Conservation (phyloP, 1,284 basidiomycete species). For the Sporisorium graminicola region DNA sequence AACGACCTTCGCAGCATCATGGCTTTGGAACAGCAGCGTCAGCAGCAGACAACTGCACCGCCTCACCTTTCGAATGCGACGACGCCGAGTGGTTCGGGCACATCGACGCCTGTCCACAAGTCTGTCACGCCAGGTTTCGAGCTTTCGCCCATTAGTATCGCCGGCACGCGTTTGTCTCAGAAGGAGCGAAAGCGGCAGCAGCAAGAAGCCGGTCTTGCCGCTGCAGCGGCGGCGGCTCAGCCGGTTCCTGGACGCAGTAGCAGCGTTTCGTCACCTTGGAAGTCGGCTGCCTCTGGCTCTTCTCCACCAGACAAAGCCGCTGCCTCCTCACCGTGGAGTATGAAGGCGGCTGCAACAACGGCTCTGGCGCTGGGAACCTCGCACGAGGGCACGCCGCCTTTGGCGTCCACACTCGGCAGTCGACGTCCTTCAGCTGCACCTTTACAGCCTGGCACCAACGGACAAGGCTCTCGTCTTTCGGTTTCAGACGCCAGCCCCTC, state of each 20-base stretch:
- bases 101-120: conserved; percentile 36
- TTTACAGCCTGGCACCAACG: conserved; percentile 14
- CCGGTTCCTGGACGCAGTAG: conserved; percentile 19
- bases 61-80: conserved; percentile 20
- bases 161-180: conserved; percentile 59
- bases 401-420: conserved; percentile 9
- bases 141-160: conserved; percentile 42
- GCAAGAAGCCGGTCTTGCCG: conserved; percentile 37
- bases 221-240: conserved; percentile 16
- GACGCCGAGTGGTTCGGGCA: conserved; percentile 41
- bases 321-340: conserved; percentile 34
- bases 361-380: conserved; percentile 37
- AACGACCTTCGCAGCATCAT: conserved; percentile 85
- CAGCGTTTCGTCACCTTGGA: conserved; percentile 47
- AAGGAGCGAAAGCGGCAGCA: conserved; percentile 65
- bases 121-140: conserved; percentile 24
- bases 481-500: conserved; percentile 20
- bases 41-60: conserved; percentile 31
- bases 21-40: conserved; percentile 73
- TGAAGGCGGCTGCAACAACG: conserved; percentile 39
- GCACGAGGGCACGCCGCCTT: conserved; percentile 33
- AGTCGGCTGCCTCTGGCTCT: conserved; percentile 12
- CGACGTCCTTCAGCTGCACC: conserved; percentile 44
- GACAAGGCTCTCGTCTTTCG: conserved; percentile 14
- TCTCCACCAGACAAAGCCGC: conserved; percentile 27